phyloP scores from a whole-genome alignment of 495 filamentous ascomycete genomes.

The Penicillium bialowiezense region DNA sequence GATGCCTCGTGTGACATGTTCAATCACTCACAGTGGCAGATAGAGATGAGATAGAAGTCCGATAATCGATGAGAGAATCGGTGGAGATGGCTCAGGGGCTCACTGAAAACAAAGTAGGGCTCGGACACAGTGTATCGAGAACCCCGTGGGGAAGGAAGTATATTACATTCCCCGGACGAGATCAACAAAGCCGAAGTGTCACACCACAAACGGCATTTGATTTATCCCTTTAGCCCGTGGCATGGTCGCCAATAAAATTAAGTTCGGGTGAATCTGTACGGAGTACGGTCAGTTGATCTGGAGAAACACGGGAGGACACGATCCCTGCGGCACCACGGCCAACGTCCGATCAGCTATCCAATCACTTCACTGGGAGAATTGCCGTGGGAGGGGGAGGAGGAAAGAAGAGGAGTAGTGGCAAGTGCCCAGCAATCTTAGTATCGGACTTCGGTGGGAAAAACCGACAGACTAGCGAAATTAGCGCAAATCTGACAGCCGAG shows the following conservation, averaged over 20 bases:
- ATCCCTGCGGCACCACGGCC: slow-evolving; percentile 9
- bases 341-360: slow-evolving; percentile 19
- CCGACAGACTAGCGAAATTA: slow-evolving; percentile 11
- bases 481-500: background rate
- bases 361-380: background rate
- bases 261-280: slow-evolving; percentile 1
- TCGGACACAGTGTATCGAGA: slow-evolving; percentile 8
- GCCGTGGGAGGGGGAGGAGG: background rate
- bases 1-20: slow-evolving; percentile 23
- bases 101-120: background rate
- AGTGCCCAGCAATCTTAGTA: slow-evolving; percentile 4
- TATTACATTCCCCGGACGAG: slow-evolving; percentile 21
- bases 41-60: background rate
- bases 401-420: background rate
- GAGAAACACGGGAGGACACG: slow-evolving; percentile 2
- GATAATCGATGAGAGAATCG: background rate
- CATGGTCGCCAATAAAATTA: background rate
- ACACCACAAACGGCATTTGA: slow-evolving; percentile 1
- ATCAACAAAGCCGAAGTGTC: slow-evolving; percentile 12
- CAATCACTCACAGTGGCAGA: background rate
- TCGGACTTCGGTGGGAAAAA: slow-evolving; percentile 28
- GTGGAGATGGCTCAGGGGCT: background rate
- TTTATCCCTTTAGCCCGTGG: background rate
- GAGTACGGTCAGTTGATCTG: background rate
- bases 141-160: slow-evolving; percentile 36